These are phyloP conservation scores for Rhododendron henanense DNA, from an alignment of 148 eudicot species.

Conservation along the genomic window DNA sequence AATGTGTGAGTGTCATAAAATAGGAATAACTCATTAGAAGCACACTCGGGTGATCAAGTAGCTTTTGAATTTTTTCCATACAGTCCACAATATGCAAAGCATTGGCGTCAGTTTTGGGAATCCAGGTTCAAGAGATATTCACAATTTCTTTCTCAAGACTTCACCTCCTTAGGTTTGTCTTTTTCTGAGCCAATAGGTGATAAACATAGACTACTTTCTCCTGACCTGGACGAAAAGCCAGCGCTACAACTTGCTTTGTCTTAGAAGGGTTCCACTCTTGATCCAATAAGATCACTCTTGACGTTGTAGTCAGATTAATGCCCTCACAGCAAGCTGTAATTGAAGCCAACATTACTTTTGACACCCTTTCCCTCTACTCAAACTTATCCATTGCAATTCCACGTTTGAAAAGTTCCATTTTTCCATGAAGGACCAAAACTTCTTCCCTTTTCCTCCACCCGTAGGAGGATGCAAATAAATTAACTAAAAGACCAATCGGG, in stretches of 20 bases:
- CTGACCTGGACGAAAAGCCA: too few species aligned
- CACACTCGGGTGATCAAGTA: slow-evolving; percentile 93
- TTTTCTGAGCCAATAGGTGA: too few species aligned
- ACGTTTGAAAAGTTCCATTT: slow-evolving; percentile 86
- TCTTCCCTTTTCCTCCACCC: slow-evolving; percentile 85
- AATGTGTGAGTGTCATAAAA: slow-evolving; percentile 59
- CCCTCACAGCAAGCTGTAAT: slow-evolving; percentile 94
- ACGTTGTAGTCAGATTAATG: slow-evolving; percentile 58
- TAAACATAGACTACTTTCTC: too few species aligned
- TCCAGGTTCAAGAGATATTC: slow-evolving; percentile 36
- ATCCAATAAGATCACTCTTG: slow-evolving; percentile 35
- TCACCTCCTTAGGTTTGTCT: slow-evolving; percentile 61
- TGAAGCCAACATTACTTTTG: slow-evolving; percentile 82
- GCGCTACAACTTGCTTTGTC: slow-evolving; percentile 93
- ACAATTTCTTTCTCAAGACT: slow-evolving; percentile 51
- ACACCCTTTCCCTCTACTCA: slow-evolving; percentile 79
- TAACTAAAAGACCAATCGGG: slow-evolving; percentile 52
- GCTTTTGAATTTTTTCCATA: slow-evolving; percentile 76
- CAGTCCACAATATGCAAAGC: slow-evolving; percentile 93
- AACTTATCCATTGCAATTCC: slow-evolving; percentile 88
- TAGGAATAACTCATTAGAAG: slow-evolving; percentile 98
- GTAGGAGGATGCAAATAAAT: slow-evolving; percentile 52
- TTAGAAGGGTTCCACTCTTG: slow-evolving; percentile 96
- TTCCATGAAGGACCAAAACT: slow-evolving; percentile 80
- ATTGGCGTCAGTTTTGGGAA: slow-evolving; percentile 57